These are phyloP conservation scores for Aureobasidium pullulans DNA, from an alignment of 2,329 filamentous ascomycete genomes.

Conservation along the genomic window DNA sequence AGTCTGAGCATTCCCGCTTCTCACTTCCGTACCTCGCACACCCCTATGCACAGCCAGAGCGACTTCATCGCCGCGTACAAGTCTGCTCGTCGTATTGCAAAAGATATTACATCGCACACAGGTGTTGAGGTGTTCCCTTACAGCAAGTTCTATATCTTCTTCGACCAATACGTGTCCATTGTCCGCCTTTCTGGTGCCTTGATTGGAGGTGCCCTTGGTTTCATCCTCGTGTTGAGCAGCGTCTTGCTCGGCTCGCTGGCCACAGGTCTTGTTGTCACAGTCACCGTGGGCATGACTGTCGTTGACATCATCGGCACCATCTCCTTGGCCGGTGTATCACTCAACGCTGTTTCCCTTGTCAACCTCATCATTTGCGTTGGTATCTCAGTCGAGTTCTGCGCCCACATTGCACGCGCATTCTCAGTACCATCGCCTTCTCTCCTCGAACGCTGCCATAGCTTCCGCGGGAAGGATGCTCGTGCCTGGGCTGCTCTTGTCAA, in stretches of 20 bases:
- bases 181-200: constrained; percentile 71
- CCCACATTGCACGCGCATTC: constrained; percentile 91
- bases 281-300: constrained; percentile 88
- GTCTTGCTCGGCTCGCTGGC: constrained; percentile 74
- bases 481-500: constrained; percentile 92
- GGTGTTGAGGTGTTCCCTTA: constrained; percentile 87
- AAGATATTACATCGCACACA: constrained; percentile 63
- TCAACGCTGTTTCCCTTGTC: constrained; percentile 92
- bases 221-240: constrained; percentile 75
- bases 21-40: constrained; percentile 88
- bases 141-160: constrained; percentile 97
- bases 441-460: constrained; percentile 65
- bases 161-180: constrained; percentile 90
- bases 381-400: constrained; percentile 95
- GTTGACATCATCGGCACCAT: constrained; percentile 93
- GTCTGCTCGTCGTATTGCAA: constrained; percentile 78
- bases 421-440: constrained; percentile 82
- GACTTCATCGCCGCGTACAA: constrained; percentile 92
- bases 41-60: constrained; percentile 74
- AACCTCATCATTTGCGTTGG: constrained; percentile 96
- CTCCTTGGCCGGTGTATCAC: constrained; percentile 77
- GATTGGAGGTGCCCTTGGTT: constrained; percentile 72
- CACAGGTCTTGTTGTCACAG: constrained; percentile 74
- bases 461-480: constrained; percentile 74
- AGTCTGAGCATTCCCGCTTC: constrained; percentile 65